Base-by-base conservation (phyloP, 345 rosid genomes). In the Isatis tinctoria region DNA sequence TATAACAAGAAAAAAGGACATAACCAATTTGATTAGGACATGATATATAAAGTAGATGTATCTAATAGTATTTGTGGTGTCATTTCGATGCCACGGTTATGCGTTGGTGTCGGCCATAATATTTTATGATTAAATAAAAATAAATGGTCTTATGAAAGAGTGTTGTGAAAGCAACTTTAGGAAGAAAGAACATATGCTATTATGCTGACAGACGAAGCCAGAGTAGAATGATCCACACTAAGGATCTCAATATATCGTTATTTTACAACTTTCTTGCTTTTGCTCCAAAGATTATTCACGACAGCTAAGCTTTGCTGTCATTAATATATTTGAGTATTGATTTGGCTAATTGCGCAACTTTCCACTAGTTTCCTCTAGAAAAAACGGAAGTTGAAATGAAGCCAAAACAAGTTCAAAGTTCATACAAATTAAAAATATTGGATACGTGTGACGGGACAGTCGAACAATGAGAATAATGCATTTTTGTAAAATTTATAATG, bases 91-190 rank as follows among this genome's bases (percentile, higher is more conserved):
- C 79, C 70, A 69, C 71, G 65, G 65, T 54, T 76, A 69, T 63
- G 74, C 67, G 41, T 57, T 63, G 65, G 61, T 58, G 76, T 77
- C 80, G 75, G 75, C 72, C 80, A 70, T 10, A 28, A 5, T 48
- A 56, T 37, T 76, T 37, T 64, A 67, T 54, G 17, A 9, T n/a
- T 33, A 20, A 22, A 39, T 1, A 32, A 41, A 35, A 53, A 18
- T 3, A 14, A 61, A 72, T 57, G 49, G 30, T 71, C 40, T 47
- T 11, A 8, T 37, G 11, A 16, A 17, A 11, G 27, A 4, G 72
- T 57, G n/a, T 63, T 48, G 9, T 5, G 58, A 76, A 69, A 63
- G 70, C 72, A 57, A 70, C 80, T 76, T 76, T 76, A 47, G 27
- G 47, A 67, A 60, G 48, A 53, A 62, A 54, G 68, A 70, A 59